Base-by-base conservation (phyloP, 192 early-diverging fungal genomes). In the Backusella australiensis region DNA sequence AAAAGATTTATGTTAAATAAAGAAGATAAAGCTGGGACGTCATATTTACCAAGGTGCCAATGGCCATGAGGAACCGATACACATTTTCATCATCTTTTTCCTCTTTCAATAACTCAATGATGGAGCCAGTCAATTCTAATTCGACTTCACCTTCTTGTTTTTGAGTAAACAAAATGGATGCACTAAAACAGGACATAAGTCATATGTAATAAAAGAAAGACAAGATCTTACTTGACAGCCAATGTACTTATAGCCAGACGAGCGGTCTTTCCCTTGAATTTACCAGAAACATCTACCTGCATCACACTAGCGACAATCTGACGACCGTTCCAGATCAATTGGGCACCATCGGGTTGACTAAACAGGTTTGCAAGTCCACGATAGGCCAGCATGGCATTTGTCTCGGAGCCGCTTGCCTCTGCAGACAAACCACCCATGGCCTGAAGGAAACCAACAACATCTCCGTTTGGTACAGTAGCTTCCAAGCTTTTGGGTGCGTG, bases 311-410 rank as follows among this genome's bases (percentile, higher is more conserved):
- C 46, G 0, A 82, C 67, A 4, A 72, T 67, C 21, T 26, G 44
- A 23, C 79, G 80, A 2, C 79, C 69, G 2, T 59, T 44, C 59
- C 82, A 80, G 26, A 75, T 74, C 4, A 78, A 74, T n/a, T 86
- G 73, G 3, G 73, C 44, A 3, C 91, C 92, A 34, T 79, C 76
- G 0, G 77, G 73, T 2, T 84, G 86, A 35, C 86, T 88, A 73
- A 93, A 95, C n/a, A 89, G 78, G 73, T 97, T 97, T 59, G 87
- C 86, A 9, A 95, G 74, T 4, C 86, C 84, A 39, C 96, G 91
- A 12, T 91, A 73, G 8, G 86, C 86, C 85, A 97, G 82, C 94
- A 96, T 96, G 32, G 89, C 79, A 72, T 94, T 95, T 35, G 92
- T 90, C 59, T 95, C 91, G 9, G 41, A 44, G 80, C 77, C 1